phyloP scores from a whole-genome alignment of 1,284 basidiomycete genomes.

The Wallemia hederae region DNA sequence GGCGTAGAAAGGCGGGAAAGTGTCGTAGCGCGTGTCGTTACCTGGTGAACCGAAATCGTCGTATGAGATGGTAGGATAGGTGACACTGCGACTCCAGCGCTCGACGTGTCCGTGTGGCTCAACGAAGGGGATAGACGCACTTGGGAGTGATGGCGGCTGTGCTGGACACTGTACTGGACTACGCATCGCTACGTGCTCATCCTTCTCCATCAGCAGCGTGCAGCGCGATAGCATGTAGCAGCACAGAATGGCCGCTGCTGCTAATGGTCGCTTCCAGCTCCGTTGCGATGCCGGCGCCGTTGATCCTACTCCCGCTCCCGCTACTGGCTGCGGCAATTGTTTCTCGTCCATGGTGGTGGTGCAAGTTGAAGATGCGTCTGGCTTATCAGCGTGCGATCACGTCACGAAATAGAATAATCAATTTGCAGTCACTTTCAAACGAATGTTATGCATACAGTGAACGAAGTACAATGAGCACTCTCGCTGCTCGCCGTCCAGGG shows the following conservation, averaged over 20 bases:
- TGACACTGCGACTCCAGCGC: neutral
- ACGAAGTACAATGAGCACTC: too few relatives aligned
- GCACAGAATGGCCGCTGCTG: neutral
- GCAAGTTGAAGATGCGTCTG: too few relatives aligned
- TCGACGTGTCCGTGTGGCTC: neutral
- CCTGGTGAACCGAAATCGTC: slow-evolving; percentile 1
- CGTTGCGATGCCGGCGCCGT: too few relatives aligned
- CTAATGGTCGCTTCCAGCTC: neutral
- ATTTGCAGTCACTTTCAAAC: too few relatives aligned
- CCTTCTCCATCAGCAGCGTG: neutral
- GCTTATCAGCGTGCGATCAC: too few relatives aligned
- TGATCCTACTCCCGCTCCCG: neutral
- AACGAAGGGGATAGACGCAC: neutral
- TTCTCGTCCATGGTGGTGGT: neutral
- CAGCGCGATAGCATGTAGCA: neutral
- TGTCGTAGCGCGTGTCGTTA: neutral
- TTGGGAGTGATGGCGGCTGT: neutral
- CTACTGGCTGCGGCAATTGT: neutral
- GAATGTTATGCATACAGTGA: too few relatives aligned
- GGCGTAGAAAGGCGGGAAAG: slow-evolving; percentile 2
- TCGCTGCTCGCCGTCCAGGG: too few relatives aligned
- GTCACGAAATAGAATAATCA: too few relatives aligned
- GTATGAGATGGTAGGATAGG: neutral
- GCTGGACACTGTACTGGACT: neutral
- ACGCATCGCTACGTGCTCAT: neutral